Base-by-base conservation (phyloP, 805 yeast species). In the Schwanniomyces polymorphus region DNA sequence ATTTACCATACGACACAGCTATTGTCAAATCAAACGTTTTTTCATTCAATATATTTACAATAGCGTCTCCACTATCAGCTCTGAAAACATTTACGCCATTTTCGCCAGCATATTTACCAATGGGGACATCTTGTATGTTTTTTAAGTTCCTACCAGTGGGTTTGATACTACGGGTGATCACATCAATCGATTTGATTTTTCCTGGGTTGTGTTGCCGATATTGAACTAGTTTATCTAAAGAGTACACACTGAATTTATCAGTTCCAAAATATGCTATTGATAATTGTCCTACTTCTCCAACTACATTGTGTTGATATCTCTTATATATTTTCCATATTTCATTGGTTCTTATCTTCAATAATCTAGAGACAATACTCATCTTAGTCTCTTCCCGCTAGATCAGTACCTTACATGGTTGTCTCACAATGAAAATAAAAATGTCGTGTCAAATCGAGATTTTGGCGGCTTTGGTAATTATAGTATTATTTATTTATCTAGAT, bases 1-100 rank as follows among this genome's bases (percentile, higher is more conserved):
- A 70, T 43, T 75, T 75, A 0, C 98, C 99, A 63, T 83, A 94
- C 0, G 97, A 90, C 1, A 91, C 97, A 0, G 98, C 97, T n/a
- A 94, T 74, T 0, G 91, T 85, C 53, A 91, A 60, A 51, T 86
- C 80, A 61, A 78, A 85, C 2, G 62, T 46, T 1, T 61, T 47
- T 0, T 49, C 41, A 0, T 53, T 48, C 41, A 63, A 18, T 2
- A 59, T 48, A 39, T 55, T 50, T 43, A 54, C 42, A 11, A 73
- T 78, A 25, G 79, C 85, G 0, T 53, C 41, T 1, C 63, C 55
- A 1, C 74, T 57, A 44, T 85, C 91, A 0, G 86, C 88, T 33
- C 86, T 63, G 7, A 69, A 58, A 1, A 82, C 46, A 0, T 63
- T 59, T 1, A 84, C 48, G 0, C 60, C 60, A 6, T 68, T 45